Percentiles rank a stretch among this genome's conserved stretches.
Evolutionary conservation across 169 alveolate species (phyloP).

Genomic region (Plasmodium coatneyi): DNA sequence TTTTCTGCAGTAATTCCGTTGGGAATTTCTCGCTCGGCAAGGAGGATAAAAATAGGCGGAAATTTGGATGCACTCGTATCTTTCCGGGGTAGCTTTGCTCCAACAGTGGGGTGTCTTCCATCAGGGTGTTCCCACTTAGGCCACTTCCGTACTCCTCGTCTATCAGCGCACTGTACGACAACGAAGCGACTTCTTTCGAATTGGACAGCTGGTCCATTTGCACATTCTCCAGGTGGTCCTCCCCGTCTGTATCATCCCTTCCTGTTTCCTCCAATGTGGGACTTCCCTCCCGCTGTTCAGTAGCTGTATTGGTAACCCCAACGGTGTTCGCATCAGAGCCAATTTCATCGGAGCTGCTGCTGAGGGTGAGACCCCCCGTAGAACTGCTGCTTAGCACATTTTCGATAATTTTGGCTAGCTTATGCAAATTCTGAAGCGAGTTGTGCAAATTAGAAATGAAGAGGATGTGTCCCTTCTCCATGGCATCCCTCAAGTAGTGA

Average conservation of each 20-base stretch:
- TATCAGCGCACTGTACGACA: background rate
- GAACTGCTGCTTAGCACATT: background rate
- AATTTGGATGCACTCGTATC: slow-evolving; percentile 91
- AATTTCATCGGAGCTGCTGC: slow-evolving; percentile 11
- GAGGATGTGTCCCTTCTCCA: slow-evolving; percentile 69
- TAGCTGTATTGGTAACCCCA: background rate
- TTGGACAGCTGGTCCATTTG: background rate
- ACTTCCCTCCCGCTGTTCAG: background rate
- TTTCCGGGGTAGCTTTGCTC: slow-evolving; percentile 65
- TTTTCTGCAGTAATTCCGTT: slow-evolving; percentile 94
- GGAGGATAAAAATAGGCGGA: slow-evolving; percentile 95
- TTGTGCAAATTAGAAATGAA: slow-evolving; percentile 67
- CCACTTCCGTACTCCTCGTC: slow-evolving; percentile 10
- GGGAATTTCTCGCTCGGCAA: slow-evolving; percentile 96
- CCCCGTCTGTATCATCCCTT: background rate
- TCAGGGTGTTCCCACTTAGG: background rate
- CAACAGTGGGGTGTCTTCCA: background rate
- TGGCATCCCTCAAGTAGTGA: slow-evolving; percentile 53
- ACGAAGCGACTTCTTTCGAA: background rate
- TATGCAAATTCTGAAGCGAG: slow-evolving; percentile 21
- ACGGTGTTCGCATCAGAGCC: background rate
- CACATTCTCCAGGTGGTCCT: background rate
- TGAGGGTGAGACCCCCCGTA: background rate
- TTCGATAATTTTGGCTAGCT: slow-evolving; percentile 51
- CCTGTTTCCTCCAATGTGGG: background rate